phyloP scores from a whole-genome alignment of 306 rosid genomes.

The Cicer yamashitae region DNA sequence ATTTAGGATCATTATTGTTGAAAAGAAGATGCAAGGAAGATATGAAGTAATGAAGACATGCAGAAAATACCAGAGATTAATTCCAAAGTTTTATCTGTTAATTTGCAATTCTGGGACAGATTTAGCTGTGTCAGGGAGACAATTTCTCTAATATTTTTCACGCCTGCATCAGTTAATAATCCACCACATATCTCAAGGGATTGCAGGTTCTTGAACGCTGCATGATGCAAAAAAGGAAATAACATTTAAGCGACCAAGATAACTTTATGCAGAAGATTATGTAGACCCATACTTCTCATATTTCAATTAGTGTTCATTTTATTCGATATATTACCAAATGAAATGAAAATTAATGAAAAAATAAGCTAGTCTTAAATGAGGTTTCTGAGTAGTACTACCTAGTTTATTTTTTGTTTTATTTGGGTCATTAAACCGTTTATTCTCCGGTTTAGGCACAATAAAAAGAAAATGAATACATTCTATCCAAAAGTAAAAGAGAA shows the following conservation, averaged over 20 bases:
- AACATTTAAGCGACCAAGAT: constrained; percentile 27
- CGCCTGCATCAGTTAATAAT: constrained; percentile 88
- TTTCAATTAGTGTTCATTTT: constrained; percentile 22
- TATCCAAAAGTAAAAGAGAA: constrained; percentile 9
- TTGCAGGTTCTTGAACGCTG: constrained; percentile 87
- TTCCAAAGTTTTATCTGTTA: constrained; percentile 89
- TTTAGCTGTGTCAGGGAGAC: constrained; percentile 82
- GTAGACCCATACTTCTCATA: constrained; percentile 29
- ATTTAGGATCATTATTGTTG: not conserved
- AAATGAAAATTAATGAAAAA: not conserved
- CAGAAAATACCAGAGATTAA: constrained; percentile 75
- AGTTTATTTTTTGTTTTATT: constrained; percentile 1
- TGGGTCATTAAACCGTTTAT: not conserved
- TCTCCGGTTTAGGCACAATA: constrained; percentile 2
- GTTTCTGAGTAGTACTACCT: constrained; percentile 28
- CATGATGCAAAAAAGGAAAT: constrained; percentile 36
- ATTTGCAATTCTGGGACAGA: constrained; percentile 89
- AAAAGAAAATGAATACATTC: not conserved
- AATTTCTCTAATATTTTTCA: constrained; percentile 79
- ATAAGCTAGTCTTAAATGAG: constrained; percentile 5
- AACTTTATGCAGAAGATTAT: constrained; percentile 5
- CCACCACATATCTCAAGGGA: constrained; percentile 97
- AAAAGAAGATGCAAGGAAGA: constrained; percentile 11
- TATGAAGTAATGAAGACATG: constrained; percentile 28
- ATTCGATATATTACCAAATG: not conserved